Percentiles rank a stretch among this genome's conserved stretches.
Evolutionary conservation across 306 rosid genomes (phyloP).

Genomic region (Rosa chinensis): DNA sequence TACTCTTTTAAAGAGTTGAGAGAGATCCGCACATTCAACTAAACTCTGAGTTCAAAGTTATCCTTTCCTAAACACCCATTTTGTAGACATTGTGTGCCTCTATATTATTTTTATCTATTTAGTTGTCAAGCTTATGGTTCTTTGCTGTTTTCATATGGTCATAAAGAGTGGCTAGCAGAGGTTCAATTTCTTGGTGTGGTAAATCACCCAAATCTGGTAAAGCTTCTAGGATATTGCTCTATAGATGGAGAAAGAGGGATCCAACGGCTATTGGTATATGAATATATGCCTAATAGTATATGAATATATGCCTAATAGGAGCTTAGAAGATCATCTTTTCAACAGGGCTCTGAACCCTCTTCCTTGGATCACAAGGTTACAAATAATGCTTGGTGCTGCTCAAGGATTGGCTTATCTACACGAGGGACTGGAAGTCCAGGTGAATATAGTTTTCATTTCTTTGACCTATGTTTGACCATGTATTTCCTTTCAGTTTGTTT

Average conservation of each 20-base stretch:
- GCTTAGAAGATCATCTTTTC: slow-evolving; percentile 89
- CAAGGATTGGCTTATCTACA: slow-evolving; percentile 85
- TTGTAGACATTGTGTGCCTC: neutral
- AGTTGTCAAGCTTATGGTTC: slow-evolving; percentile 12
- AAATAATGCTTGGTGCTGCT: slow-evolving; percentile 86
- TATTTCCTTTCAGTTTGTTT: neutral
- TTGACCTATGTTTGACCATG: slow-evolving; percentile 8
- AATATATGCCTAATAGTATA: slow-evolving; percentile 85
- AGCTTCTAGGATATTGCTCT: slow-evolving; percentile 83
- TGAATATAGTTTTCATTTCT: slow-evolving; percentile 8
- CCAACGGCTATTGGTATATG: slow-evolving; percentile 79
- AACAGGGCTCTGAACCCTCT: slow-evolving; percentile 45
- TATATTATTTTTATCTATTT: neutral
- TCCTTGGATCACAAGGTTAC: slow-evolving; percentile 75
- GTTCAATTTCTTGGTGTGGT: slow-evolving; percentile 87
- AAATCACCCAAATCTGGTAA: slow-evolving; percentile 77
- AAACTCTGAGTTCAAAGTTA: neutral
- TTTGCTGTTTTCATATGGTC: slow-evolving; percentile 45
- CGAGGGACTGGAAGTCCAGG: slow-evolving; percentile 76
- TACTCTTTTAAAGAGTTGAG: neutral
- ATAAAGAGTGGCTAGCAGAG: slow-evolving; percentile 96
- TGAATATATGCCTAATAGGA: no score
- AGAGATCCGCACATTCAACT: neutral
- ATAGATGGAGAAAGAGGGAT: slow-evolving; percentile 74
- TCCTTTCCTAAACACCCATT: neutral